phyloP scores from a whole-genome alignment of 179 eudicot species.

The Drosera spatulata region DNA sequence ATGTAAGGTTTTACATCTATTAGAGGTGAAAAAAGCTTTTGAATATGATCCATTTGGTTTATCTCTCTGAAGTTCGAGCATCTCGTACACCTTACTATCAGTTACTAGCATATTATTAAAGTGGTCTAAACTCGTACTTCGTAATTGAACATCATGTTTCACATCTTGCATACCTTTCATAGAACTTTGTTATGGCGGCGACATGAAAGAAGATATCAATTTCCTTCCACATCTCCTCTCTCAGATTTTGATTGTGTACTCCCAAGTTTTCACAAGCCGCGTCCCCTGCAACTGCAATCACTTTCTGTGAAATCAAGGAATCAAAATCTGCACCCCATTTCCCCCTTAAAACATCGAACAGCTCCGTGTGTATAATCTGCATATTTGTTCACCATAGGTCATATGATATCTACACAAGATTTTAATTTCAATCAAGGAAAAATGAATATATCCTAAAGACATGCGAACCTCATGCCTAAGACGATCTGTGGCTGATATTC shows the following conservation, averaged over 20 bases:
- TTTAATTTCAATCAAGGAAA: too few relatives aligned
- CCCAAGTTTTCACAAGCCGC: slow-evolving; percentile 43
- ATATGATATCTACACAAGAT: too few relatives aligned
- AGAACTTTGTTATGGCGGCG: slow-evolving; percentile 81
- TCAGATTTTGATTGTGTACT: slow-evolving; percentile 29
- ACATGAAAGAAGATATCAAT: slow-evolving; percentile 53
- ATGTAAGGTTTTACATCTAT: too few relatives aligned
- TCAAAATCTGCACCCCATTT: slow-evolving; percentile 35
- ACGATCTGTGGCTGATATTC: too few relatives aligned
- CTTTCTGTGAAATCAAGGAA: slow-evolving; percentile 38
- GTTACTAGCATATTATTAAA: not conserved
- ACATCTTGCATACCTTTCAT: slow-evolving; percentile 47
- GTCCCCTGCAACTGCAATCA: slow-evolving; percentile 56
- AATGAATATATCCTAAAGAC: too few relatives aligned
- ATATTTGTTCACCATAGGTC: not conserved
- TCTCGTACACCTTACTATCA: not conserved
- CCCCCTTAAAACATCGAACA: slow-evolving; percentile 59
- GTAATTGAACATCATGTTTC: too few relatives aligned
- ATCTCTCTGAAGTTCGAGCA: not conserved
- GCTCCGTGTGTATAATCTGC: slow-evolving; percentile 49
- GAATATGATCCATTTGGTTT: not conserved
- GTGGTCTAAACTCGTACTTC: too few relatives aligned
- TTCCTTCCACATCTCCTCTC: slow-evolving; percentile 42
- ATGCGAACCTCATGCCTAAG: too few relatives aligned
- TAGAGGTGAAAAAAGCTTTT: too few relatives aligned